Base-by-base conservation (phyloP, 495 filamentous ascomycete genomes). In the Tuber melanosporum region DNA sequence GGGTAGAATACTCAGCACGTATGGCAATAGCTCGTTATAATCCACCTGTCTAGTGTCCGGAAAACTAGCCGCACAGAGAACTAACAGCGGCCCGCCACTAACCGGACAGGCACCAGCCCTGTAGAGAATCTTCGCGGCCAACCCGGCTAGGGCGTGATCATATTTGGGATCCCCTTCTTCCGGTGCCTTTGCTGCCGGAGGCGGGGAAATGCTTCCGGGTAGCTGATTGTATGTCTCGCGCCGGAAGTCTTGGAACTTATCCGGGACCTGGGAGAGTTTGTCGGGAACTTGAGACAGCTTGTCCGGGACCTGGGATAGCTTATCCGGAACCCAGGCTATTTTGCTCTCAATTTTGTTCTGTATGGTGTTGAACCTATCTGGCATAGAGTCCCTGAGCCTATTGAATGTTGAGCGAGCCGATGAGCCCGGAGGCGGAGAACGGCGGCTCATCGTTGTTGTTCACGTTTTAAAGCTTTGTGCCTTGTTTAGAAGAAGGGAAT, bases 41-140 rank as follows among this genome's bases (percentile, higher is more conserved):
- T 89, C 86, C 9, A 84, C 83, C 36, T 85, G 84, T 39, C 80
- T 84, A 19, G 87, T 83, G 72, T 89, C 87, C 14, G 88, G 88
- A 72, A 89, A 87, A 19, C 87, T 89, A n/a, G 87, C 87, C 5
- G 87, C 86, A 76, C 87, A 88, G 71, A 89, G 85, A 22, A 89
- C 85, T 81, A 87, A 86, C 75, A 89, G 75, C 14, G 88, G 87
- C 10, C 86, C 84, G 14, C 86, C 85, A 22, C 83, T 82, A 46
- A 80, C 78, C 3, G 87, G 87, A 45, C 86, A 85, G 41, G 86
- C 80, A 0, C 88, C 88, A 6, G 87, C 88, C 19, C 85, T 85
- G 76, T 87, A 89, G 66, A 89, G 84, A 75, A 89, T 88, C 70
- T 82, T 83, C 8, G 83, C 79, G 9, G 87, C 87, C 26, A 85